Conservation (phyloP, 805 yeast species). For the Saturnispora ahearnii region DNA sequence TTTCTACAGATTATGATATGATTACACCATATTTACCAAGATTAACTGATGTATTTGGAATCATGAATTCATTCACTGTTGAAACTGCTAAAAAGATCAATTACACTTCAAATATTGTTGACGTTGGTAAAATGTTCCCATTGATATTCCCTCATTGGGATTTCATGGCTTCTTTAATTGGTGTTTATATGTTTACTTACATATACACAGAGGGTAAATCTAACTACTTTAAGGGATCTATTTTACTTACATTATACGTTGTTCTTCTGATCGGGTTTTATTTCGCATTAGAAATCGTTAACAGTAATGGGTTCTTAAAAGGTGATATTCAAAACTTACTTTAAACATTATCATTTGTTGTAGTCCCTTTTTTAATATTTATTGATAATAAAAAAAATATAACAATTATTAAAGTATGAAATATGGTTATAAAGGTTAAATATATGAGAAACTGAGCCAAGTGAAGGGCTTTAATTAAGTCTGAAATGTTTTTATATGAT, state of each 20-base stretch:
- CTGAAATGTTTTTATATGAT: background rate
- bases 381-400: background rate
- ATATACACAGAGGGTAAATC: constrained; percentile 95
- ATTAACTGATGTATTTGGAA: constrained; percentile 7
- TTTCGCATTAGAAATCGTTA: constrained; percentile 40
- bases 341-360: background rate
- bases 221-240: constrained; percentile 91
- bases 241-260: constrained; percentile 67
- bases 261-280: constrained; percentile 77
- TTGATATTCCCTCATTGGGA: constrained; percentile 95
- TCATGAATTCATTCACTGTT: background rate
- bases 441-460: background rate
- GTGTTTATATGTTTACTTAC: constrained; percentile 85
- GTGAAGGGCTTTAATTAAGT: background rate
- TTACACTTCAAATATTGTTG: background rate
- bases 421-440: background rate
- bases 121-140: constrained; percentile 46
- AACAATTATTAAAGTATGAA: background rate
- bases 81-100: background rate
- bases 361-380: background rate
- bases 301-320: constrained; percentile 4
- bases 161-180: constrained; percentile 69
- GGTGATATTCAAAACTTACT: background rate
- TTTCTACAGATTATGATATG: background rate
- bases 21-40: constrained; percentile 9